Evolutionary conservation across 169 alveolate species (phyloP).

Genomic region (Cryptosporidium tyzzeri): DNA sequence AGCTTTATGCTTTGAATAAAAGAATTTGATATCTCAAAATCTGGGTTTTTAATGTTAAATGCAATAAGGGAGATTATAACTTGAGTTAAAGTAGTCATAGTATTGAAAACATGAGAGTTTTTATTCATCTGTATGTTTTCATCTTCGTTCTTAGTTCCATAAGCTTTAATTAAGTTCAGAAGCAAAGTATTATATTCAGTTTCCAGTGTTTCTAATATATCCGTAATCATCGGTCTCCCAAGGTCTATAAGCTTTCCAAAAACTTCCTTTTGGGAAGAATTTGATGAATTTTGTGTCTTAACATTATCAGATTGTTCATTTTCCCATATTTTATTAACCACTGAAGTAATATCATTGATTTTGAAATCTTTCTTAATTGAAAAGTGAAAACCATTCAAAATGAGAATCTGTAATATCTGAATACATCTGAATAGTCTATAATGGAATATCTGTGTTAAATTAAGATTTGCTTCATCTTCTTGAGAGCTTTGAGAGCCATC

Average conservation of each 20-base stretch:
- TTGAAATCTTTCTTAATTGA: not conserved
- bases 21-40: constrained; percentile 8
- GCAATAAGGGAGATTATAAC: not conserved
- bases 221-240: constrained; percentile 5
- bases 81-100: constrained; percentile 37
- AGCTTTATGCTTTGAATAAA: constrained; percentile 10
- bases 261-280: not conserved
- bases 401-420: constrained; percentile 25
- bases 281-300: not conserved
- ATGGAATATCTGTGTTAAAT: constrained; percentile 11
- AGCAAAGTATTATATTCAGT: not conserved
- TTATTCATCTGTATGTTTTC: not conserved
- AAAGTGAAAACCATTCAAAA: not conserved
- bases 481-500: not conserved
- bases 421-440: constrained; percentile 54
- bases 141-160: not conserved
- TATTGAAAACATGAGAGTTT: not conserved
- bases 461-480: not conserved
- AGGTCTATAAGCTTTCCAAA: constrained; percentile 11
- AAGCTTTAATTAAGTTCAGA: constrained; percentile 1
- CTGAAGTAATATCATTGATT: constrained; percentile 2
- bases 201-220: not conserved
- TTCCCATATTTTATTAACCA: constrained; percentile 32
- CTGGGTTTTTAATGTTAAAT: constrained; percentile 1
- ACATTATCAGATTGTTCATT: not conserved